Conservation (phyloP, 75 land plant species). For the Selaginella tamariscina region DNA sequence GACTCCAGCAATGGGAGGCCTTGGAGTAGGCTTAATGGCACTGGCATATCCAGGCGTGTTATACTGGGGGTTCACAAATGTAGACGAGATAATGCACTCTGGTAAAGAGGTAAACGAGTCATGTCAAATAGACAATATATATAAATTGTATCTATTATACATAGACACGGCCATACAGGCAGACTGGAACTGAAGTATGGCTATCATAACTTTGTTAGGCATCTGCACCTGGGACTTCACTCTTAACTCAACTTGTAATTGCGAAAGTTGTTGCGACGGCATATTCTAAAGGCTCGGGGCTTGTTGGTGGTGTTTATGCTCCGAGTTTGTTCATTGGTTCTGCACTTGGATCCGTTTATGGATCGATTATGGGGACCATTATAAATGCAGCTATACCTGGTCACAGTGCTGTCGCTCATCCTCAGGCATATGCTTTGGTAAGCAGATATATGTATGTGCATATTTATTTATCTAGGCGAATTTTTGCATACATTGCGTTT, state of each 20-base stretch:
- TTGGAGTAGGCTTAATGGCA: conserved; percentile 89
- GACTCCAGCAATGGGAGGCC: conserved; percentile 89
- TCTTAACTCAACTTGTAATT: conserved; percentile 64
- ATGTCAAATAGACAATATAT: no score
- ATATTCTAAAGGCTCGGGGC: conserved; percentile 94
- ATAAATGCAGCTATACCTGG: conserved; percentile 92
- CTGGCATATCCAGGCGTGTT: conserved; percentile 82
- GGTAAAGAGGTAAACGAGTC: no score
- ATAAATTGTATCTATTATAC: no score
- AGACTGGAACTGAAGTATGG: no score
- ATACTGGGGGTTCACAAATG: conserved; percentile 99
- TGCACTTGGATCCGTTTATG: conserved; percentile 96
- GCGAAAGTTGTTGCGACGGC: conserved; percentile 97
- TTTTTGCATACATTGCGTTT: no score
- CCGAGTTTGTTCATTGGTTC: conserved; percentile 99
- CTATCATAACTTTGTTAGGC: no score
- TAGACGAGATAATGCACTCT: conserved; percentile 92
- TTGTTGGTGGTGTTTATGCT: conserved; percentile 98
- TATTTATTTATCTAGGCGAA: no score
- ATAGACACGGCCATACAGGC: no score
- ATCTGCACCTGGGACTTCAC: conserved; percentile 89
- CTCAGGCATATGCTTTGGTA: conserved; percentile 99
- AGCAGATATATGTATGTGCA: conserved; percentile 9
- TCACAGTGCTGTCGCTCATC: conserved; percentile 92
- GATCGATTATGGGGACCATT: conserved; percentile 62